These are phyloP conservation scores for Salvia miltiorrhiza DNA, from an alignment of 257 asterid species.

Conservation along the genomic window DNA sequence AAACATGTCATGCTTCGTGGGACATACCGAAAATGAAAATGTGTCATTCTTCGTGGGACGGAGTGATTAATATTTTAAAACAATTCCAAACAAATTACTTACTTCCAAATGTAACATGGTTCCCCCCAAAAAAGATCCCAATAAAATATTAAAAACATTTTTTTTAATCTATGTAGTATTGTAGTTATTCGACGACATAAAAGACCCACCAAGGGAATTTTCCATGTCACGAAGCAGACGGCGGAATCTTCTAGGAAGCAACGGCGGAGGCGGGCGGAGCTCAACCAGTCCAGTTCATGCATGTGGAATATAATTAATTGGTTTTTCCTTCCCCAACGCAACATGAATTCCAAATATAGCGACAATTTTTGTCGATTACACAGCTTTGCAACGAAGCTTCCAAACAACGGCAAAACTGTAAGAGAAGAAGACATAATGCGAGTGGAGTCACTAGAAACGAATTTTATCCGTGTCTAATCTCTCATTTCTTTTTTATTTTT, in stretches of 20 bases:
- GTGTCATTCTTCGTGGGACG: too few species aligned
- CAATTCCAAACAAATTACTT: background rate
- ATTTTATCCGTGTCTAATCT: background rate
- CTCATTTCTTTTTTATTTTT: background rate
- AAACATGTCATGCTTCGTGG: too few species aligned
- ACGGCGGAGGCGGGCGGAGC: conserved; percentile 11
- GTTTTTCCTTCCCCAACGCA: too few species aligned
- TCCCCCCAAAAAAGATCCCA: background rate
- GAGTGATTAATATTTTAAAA: too few species aligned
- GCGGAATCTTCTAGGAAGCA: background rate
- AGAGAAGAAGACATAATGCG: background rate
- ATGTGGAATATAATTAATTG: background rate
- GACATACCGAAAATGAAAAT: too few species aligned
- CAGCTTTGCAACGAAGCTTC: background rate
- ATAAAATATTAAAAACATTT: too few species aligned
- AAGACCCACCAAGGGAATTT: background rate
- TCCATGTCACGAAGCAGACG: background rate
- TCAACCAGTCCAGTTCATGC: background rate
- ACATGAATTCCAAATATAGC: conserved; percentile 1
- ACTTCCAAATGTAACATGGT: background rate
- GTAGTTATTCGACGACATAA: background rate
- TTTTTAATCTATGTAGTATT: too few species aligned
- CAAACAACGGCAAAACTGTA: background rate
- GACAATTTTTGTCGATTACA: background rate
- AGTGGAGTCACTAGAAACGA: background rate